Conservation (phyloP, 768 basidiomycete genomes). For the Hirschioporus abietinus region DNA sequence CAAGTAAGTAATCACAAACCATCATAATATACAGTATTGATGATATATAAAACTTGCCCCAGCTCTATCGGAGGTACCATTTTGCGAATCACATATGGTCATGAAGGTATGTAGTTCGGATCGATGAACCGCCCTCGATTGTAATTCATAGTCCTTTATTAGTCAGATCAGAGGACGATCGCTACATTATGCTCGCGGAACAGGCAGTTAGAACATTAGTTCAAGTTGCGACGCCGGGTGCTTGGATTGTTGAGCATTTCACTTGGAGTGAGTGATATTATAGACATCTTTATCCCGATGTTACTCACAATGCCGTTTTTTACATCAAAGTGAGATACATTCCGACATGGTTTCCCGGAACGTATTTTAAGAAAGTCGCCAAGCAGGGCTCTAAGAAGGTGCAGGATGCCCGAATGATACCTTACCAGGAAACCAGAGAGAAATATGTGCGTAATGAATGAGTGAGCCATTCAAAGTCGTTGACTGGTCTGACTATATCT, state of each 20-base stretch:
- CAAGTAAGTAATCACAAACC: constrained; percentile 3
- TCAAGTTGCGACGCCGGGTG: constrained; percentile 7
- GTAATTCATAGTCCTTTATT: not conserved
- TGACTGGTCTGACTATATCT: not conserved
- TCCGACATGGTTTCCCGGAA: constrained; percentile 17
- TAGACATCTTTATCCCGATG: not conserved
- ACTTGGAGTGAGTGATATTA: constrained; percentile 8
- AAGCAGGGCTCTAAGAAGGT: not conserved
- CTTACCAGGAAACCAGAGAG: constrained; percentile 6
- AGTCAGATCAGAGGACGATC: constrained; percentile 10
- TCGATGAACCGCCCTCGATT: no score
- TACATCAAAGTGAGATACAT: constrained; percentile 14
- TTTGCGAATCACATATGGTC: constrained; percentile 16
- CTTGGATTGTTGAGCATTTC: constrained; percentile 12
- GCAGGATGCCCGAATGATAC: constrained; percentile 26
- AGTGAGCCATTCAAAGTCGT: not conserved
- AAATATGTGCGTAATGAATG: constrained; percentile 2
- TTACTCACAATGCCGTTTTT: not conserved
- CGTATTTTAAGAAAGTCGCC: constrained; percentile 11
- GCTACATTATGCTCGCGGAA: constrained; percentile 14
- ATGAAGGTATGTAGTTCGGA: not conserved
- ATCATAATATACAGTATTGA: not conserved
- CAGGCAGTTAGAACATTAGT: constrained; percentile 4
- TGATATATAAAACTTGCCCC: not conserved
- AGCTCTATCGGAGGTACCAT: constrained; percentile 11